Conservation (phyloP, 306 rosid genomes). For the Vicia villosa region DNA sequence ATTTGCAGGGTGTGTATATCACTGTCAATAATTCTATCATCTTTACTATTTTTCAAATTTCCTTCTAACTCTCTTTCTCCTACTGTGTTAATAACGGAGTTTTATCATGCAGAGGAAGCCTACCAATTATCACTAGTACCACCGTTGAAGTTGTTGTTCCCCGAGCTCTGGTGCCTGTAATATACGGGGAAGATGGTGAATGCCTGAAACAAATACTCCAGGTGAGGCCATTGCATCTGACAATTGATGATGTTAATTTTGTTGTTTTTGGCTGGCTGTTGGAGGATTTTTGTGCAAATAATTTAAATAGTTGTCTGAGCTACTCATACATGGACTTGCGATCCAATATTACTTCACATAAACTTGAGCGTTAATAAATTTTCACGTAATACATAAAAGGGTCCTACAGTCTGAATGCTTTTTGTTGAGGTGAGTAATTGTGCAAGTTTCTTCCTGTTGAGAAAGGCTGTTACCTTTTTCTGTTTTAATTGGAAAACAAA, state of each 20-base stretch:
- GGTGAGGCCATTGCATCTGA: conserved; percentile 50
- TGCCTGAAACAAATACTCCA: conserved; percentile 92
- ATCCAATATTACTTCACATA: conserved; percentile 11
- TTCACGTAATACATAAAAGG: not conserved
- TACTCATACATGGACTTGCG: not conserved
- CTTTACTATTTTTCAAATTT: conserved; percentile 3
- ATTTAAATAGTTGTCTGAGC: not conserved
- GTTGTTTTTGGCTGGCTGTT: conserved; percentile 14
- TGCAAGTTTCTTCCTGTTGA: conserved; percentile 8
- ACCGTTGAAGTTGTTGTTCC: conserved; percentile 96
- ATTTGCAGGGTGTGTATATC: conserved; percentile 59
- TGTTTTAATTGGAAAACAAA: conserved; percentile 12
- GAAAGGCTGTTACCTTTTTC: not conserved
- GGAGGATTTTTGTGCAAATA: conserved; percentile 28
- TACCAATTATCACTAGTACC: conserved; percentile 77
- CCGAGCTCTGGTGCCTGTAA: conserved; percentile 66
- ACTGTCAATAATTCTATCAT: conserved; percentile 15
- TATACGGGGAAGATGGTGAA: conserved; percentile 94
- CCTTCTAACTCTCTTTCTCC: not conserved
- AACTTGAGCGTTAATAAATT: not conserved
- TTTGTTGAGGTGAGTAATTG: conserved; percentile 4
- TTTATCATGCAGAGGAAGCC: conserved; percentile 62
- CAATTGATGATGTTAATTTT: conserved; percentile 25
- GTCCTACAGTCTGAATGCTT: conserved; percentile 7
- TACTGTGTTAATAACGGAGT: not conserved